Evolutionary conservation across 148 eudicot species (phyloP).

Genomic region (Silene uniflora): DNA sequence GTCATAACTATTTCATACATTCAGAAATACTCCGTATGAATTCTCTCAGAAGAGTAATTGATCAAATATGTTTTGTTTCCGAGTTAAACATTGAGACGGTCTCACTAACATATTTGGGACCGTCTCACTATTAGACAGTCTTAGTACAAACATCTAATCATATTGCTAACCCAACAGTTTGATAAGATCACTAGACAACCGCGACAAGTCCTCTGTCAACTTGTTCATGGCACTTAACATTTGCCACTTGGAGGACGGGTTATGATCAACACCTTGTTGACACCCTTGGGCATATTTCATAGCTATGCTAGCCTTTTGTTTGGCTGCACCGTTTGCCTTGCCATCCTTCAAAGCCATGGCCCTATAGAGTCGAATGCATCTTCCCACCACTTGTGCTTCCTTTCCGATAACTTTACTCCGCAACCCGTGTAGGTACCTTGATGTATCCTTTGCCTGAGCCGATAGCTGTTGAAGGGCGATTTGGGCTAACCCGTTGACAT

Average conservation of each 20-base stretch:
- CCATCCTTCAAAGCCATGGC: not conserved
- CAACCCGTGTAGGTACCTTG: not conserved
- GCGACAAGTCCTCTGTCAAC: not conserved
- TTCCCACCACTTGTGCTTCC: not conserved
- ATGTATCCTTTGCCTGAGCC: not conserved
- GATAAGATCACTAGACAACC: not conserved
- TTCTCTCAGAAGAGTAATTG: not conserved
- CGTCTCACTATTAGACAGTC: too few relatives aligned
- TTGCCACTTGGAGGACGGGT: not conserved
- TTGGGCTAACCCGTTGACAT: not conserved
- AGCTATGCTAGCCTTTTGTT: not conserved
- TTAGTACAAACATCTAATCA: not conserved
- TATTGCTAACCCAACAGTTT: not conserved
- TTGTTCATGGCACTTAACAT: not conserved
- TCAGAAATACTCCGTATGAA: too few relatives aligned
- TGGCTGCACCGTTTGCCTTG: not conserved
- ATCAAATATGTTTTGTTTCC: not conserved
- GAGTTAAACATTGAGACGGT: too few relatives aligned
- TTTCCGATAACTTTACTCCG: not conserved
- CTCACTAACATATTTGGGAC: too few relatives aligned
- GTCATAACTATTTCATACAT: too few relatives aligned
- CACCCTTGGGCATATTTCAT: not conserved
- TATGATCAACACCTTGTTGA: not conserved
- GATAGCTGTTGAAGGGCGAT: not conserved
- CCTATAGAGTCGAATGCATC: not conserved